Base-by-base conservation (phyloP, 2,329 filamentous ascomycete genomes). In the Paraphaeosphaeria sporulosa region DNA sequence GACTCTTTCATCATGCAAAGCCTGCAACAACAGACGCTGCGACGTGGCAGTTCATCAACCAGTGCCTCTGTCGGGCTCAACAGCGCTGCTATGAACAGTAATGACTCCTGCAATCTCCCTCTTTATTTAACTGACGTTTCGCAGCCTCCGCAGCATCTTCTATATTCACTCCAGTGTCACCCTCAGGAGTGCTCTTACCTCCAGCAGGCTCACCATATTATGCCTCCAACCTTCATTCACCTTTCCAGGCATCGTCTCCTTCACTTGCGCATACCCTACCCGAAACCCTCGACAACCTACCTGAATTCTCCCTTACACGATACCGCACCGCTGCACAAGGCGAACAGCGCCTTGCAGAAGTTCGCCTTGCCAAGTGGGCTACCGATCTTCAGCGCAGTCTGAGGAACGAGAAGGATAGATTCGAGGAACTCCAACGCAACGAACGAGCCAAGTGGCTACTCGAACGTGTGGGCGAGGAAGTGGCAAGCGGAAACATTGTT, bases 321-420 rank as follows among this genome's bases (percentile, higher is more conserved):
- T 82, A 90, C 56, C 81, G 85, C 42, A 66, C 64, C 15, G 82
- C 87, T 71, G 49, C 62, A 19, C 84, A 86, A 60, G 81, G 83
- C 19, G 86, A 90, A 70, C 87, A 90, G 66, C 82, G 81, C 7
- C 78, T 89, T 44, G 87, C 87, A 13, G 87, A 90, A 64, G 83
- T 94, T n/a, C 85, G 89, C 7, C 83, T 96, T 19, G 90, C 89
- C 1, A 91, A 90, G 71, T 96, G 93, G 93, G 92, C 93, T 0
- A 85, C 88, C 8, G 91, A 95, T 68, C 82, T 96, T 0, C 92
- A 96, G 73, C 86, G 87, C 58, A 92, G 90, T 70, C 81, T 95
- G 1, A 85, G 88, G 30, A 89, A 89, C 59, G 92, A 95, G 74
- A 85, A 88, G n/a, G 85, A 86, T 30, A 82, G 87, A 65, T 94